Base-by-base conservation (phyloP, 2,329 filamentous ascomycete species). In the Didymella segeticola region DNA sequence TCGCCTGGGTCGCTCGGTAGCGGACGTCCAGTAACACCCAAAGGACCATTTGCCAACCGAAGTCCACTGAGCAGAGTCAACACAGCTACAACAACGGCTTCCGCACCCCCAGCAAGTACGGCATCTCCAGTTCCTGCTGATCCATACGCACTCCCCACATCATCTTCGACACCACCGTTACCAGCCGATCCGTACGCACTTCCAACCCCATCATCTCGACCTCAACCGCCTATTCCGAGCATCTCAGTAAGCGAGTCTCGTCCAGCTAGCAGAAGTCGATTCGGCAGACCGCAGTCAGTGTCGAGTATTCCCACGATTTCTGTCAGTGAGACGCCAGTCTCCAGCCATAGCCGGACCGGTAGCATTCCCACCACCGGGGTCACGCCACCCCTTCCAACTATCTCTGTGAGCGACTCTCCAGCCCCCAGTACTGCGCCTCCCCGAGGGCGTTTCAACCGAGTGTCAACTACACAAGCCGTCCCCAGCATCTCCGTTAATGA, bases 61-160 rank as follows among this genome's bases (percentile, higher is more conserved):
- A 63, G 49, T 27, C 61, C 61, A 17, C 53, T 63, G 51, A 67
- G 66, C 53, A 70, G 70, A 58, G 60, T 66, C 54, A 67, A 70
- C 42, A 66, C 64, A 17, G 46, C 60, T 29, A 54, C 63, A 43
- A 56, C 57, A 20, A 33, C 55, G 27, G 31, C 41, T 10, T 45
- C 48, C 6, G 31, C 66, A 27, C 53, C 69, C 11, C 57, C 73
- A 55, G 74, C 75, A 30, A 78, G 78, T 34, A 27, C 27, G 4
- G 20, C 17, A 5, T 25, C 50, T 23, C 43, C 43, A 10, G 38
- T 54, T 15, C 51, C 51, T 8, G 38, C 45, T 0, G 51, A 54
- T 15, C 51, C 51, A 2, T 54, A 54, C 14, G 51, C 51, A 19
- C 34, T 67, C 45, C 63, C 65, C 12, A 62, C 63, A 15, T 64